Conservation (phyloP, 73 alveolate species). For the Tetrahymena thermophila region DNA sequence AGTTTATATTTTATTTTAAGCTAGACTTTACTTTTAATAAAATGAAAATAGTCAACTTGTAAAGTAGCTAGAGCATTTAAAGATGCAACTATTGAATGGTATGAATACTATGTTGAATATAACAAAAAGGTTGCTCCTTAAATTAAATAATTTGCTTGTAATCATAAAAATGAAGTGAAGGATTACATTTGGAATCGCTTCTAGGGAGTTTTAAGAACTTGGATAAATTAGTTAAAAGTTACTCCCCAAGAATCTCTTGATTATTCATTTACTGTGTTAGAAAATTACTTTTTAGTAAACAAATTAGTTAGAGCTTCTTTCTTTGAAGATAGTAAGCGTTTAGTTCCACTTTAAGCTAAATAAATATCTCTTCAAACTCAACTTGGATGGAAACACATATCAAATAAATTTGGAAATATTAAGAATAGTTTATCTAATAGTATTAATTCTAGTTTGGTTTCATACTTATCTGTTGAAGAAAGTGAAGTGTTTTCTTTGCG, state of each 20-base stretch:
- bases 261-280: background rate
- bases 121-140: background rate
- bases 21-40: background rate
- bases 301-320: background rate
- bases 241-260: background rate
- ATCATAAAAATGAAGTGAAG: background rate
- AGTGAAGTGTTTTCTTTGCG: background rate
- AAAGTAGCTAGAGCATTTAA: background rate
- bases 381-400: background rate
- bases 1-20: background rate
- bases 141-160: background rate
- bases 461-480: background rate
- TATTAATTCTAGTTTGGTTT: background rate
- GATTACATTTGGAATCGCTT: background rate
- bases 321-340: background rate
- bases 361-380: background rate
- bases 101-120: background rate
- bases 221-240: background rate
- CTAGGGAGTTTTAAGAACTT: background rate
- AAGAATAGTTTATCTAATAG: background rate
- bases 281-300: background rate
- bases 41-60: background rate
- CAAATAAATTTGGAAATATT: background rate
- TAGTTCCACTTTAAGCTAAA: background rate
- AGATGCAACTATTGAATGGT: background rate